Evolutionary conservation across 768 basidiomycete genomes (phyloP), one percentile per base, ranked within the genome.

Genomic region (Coprinopsis cinerea): DNA sequence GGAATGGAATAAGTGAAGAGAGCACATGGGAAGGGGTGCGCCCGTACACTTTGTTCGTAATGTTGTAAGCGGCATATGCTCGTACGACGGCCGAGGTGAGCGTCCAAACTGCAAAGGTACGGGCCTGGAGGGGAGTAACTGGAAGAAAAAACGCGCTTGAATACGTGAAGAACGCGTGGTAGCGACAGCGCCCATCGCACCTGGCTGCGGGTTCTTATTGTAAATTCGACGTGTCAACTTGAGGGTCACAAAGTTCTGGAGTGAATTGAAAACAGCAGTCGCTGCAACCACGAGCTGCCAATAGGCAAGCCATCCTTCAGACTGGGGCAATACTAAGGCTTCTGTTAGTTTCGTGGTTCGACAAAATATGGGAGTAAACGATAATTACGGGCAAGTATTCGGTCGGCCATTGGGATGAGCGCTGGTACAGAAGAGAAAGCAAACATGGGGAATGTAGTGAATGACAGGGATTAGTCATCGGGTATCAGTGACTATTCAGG

Each of bases 21-120:
- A 44, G 6, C 49, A 44, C 44, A 20, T 13, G 22, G 46, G 27
- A 58, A 4, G 39, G 30, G 14, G 18, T 42, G 52, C 32, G 71
- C 83, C 55, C n/a, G n/a, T 61, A 94, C 95, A 76, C 71, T 68
- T 90, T 90, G 61, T 82, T 74, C 51, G 83, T 71, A 56, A 97
- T 88, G 62, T 97, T 75, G 67, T 93, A 97, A 4, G 95, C 92
- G 10, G 92, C 89, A 58, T 93, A 93, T 42, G 75, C 70, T 28
- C 95, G 83, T 43, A 98, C 82, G 40, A 87, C 69, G 20, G 88
- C 90, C 6, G 91, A 81, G 3, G 87, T 84, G 44, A 95, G 64
- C 0, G 94, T 97, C 95, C 95, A 99, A 1, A 81, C 76, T 1
- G 79, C 94, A 62, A 96, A 96, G 3, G 92, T 89, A 40, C 95